These are phyloP conservation scores for Cladophialophora psammophila DNA, from an alignment of 2,329 filamentous ascomycete species.

Conservation along the genomic window DNA sequence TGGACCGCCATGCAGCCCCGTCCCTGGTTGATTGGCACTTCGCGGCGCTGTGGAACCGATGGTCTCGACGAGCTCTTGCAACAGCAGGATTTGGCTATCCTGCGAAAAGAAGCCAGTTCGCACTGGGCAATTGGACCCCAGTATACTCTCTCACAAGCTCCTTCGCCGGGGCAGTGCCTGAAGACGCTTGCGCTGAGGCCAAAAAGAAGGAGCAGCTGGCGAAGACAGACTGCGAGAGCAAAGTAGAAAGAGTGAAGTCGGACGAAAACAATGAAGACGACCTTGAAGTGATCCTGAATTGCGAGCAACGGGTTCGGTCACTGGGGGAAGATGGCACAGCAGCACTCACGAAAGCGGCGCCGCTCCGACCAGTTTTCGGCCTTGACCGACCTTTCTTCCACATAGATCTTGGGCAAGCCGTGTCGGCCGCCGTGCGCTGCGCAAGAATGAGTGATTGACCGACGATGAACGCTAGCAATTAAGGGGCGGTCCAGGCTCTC, in stretches of 20 bases:
- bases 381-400: not conserved
- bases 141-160: not conserved
- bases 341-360: no score
- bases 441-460: not conserved
- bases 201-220: not conserved
- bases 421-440: not conserved
- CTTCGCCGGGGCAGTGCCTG: not conserved
- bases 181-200: not conserved
- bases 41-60: conserved; percentile 61
- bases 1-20: conserved; percentile 59
- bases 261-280: not conserved
- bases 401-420: not conserved
- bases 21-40: conserved; percentile 53
- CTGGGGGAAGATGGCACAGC: not conserved
- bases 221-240: not conserved
- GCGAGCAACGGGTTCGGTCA: not conserved
- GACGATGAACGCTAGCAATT: not conserved
- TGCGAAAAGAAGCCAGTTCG: not conserved
- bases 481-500: not conserved
- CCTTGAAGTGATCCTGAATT: not conserved
- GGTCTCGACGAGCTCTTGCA: conserved; percentile 64
- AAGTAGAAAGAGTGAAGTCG: not conserved
- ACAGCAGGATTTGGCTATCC: conserved; percentile 63
- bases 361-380: not conserved
- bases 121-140: not conserved